These are phyloP conservation scores for Globisporangium paroecandrum DNA, from an alignment of 352 stramenopile genomes.

Conservation along the genomic window DNA sequence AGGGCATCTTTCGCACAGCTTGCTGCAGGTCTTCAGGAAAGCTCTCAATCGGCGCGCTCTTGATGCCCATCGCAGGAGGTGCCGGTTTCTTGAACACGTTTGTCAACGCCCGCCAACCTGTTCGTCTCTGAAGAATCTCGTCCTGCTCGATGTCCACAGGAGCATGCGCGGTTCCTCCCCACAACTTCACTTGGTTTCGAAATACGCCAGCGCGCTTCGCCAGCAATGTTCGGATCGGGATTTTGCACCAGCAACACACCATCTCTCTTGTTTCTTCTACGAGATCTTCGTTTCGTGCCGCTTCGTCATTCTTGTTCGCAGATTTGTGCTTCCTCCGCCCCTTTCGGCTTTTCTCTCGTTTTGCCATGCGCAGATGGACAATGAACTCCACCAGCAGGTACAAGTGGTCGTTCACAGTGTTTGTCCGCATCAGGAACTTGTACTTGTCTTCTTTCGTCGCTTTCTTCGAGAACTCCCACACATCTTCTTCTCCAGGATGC, in stretches of 20 bases:
- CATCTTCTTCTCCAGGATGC: constrained; percentile 64
- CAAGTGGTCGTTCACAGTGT: constrained; percentile 61
- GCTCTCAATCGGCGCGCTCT: constrained; percentile 51
- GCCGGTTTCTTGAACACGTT: constrained; percentile 60
- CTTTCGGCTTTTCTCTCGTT: constrained; percentile 24
- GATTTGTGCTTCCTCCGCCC: constrained; percentile 11
- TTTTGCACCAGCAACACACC: constrained; percentile 79
- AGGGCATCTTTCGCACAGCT: constrained; percentile 55
- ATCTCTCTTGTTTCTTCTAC: constrained; percentile 45
- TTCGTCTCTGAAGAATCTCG: constrained; percentile 61
- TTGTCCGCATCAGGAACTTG: constrained; percentile 79
- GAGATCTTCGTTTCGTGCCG: not conserved
- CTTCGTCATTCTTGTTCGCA: not conserved
- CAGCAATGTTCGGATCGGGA: constrained; percentile 53
- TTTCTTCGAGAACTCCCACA: constrained; percentile 80
- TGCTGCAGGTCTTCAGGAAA: constrained; percentile 49
- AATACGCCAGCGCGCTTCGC: constrained; percentile 42
- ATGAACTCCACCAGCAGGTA: constrained; percentile 77
- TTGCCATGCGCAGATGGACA: constrained; percentile 44
- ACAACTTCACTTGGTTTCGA: constrained; percentile 54
- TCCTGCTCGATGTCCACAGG: constrained; percentile 74
- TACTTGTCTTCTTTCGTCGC: constrained; percentile 77
- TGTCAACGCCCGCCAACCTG: constrained; percentile 65
- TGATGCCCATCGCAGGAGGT: constrained; percentile 57
- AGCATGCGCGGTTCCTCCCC: constrained; percentile 56